Percentiles rank a stretch among this genome's conserved stretches.
Evolutionary conservation across 2,329 filamentous ascomycete species (phyloP).

Genomic region (Gremmenia infestans): DNA sequence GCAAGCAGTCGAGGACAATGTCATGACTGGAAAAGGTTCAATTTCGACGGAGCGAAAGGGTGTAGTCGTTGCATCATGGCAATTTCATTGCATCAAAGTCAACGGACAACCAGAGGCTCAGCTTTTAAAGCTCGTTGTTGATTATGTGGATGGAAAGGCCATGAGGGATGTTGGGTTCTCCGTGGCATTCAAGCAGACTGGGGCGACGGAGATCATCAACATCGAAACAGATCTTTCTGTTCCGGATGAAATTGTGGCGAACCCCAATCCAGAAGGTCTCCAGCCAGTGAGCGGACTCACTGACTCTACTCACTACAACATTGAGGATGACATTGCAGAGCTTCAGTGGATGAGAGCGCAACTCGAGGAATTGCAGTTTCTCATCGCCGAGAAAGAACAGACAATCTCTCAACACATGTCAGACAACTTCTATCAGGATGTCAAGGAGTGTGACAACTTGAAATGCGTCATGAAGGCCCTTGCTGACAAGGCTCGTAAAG

Average conservation of each 20-base stretch:
- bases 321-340: slow-evolving; percentile 41
- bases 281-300: slow-evolving; percentile 11
- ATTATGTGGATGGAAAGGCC: slow-evolving; percentile 38
- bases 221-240: slow-evolving; percentile 39
- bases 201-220: slow-evolving; percentile 37
- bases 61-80: slow-evolving; percentile 41
- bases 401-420: slow-evolving; percentile 30
- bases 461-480: slow-evolving; percentile 41
- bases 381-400: slow-evolving; percentile 40
- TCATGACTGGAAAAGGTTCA: slow-evolving; percentile 36
- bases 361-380: slow-evolving; percentile 37
- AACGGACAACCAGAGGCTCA: slow-evolving; percentile 39
- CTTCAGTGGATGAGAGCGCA: slow-evolving; percentile 40
- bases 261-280: slow-evolving; percentile 17
- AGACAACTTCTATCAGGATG: slow-evolving; percentile 32
- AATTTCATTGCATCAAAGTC: slow-evolving; percentile 41
- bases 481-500: slow-evolving; percentile 36
- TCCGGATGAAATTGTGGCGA: slow-evolving; percentile 20
- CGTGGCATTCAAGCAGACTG: slow-evolving; percentile 43
- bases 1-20: slow-evolving; percentile 31
- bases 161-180: slow-evolving; percentile 38
- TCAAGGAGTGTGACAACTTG: slow-evolving; percentile 37
- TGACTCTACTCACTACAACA: slow-evolving; percentile 20
- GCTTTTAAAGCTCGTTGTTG: slow-evolving; percentile 40
- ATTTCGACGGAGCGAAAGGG: slow-evolving; percentile 37